A percentile compares a stretch with the other conserved stretches of the same genome.
phyloP scores from a whole-genome alignment of 306 rosid species.

The Sindora glabra region DNA sequence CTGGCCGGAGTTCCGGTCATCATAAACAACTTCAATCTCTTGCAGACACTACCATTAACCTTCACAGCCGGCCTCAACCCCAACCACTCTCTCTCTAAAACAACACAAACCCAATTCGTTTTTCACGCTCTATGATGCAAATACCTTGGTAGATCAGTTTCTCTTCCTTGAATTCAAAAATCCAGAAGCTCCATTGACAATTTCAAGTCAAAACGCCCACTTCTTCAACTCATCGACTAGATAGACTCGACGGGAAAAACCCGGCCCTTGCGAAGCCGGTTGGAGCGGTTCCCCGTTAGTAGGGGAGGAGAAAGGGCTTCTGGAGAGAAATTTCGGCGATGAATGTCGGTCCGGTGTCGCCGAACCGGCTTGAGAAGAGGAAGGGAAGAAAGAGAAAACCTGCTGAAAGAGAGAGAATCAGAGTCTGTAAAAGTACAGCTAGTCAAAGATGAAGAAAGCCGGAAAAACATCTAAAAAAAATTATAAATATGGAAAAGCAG shows the following conservation, averaged over 20 bases:
- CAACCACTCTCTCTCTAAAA: conserved; percentile 22
- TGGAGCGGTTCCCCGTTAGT: too few species aligned
- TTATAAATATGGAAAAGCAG: conserved; percentile 15
- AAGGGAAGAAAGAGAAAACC: too few species aligned
- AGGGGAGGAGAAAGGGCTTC: not conserved
- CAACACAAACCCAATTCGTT: conserved; percentile 24
- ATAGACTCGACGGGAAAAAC: too few species aligned
- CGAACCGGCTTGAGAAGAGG: conserved; percentile 22
- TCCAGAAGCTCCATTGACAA: conserved; percentile 29
- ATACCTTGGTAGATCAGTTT: conserved; percentile 39
- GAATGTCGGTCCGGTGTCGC: conserved; percentile 20
- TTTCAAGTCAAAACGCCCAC: conserved; percentile 32
- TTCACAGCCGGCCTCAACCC: conserved; percentile 34
- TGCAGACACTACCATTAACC: conserved; percentile 69
- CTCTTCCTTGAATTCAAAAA: conserved; percentile 19
- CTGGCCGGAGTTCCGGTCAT: conserved; percentile 81
- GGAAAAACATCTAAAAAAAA: conserved; percentile 21
- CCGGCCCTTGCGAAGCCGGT: too few species aligned
- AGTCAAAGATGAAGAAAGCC: conserved; percentile 64
- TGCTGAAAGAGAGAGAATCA: conserved; percentile 44
- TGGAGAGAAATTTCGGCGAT: conserved; percentile 8
- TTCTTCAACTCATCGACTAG: conserved; percentile 31
- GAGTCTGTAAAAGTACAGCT: conserved; percentile 44
- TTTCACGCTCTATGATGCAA: conserved; percentile 19
- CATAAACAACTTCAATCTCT: conserved; percentile 55